Conservation (phyloP, 345 rosid species). For the Anastatica hierochuntica region DNA sequence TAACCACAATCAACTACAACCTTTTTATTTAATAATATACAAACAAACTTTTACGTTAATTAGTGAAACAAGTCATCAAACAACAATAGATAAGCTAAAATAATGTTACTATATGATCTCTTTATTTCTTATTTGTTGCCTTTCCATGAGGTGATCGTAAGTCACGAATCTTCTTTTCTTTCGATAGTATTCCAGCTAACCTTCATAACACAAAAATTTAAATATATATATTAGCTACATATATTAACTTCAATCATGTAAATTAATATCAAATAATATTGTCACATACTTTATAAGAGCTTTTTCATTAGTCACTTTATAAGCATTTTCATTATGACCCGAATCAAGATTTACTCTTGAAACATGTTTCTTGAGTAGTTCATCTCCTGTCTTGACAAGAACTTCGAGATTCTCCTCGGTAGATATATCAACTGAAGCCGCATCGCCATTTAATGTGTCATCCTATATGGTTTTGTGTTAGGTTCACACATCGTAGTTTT, state of each 20-base stretch:
- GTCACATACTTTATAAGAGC: conserved; percentile 21
- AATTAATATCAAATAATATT: neutral
- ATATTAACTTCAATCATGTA: neutral
- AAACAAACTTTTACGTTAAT: neutral
- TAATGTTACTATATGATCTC: neutral
- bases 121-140: neutral
- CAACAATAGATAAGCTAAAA: neutral
- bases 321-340: conserved; percentile 26
- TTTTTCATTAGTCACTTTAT: conserved; percentile 12
- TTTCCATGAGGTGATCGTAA: conserved; percentile 28
- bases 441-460: conserved; percentile 33
- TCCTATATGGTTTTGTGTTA: conserved; percentile 22
- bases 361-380: conserved; percentile 42
- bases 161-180: conserved; percentile 32
- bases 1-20: neutral
- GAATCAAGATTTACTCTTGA: conserved; percentile 39
- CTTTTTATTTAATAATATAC: neutral
- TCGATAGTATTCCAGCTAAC: conserved; percentile 33
- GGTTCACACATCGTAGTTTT: too few relatives aligned
- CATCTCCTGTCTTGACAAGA: conserved; percentile 38
- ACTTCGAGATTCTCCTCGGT: conserved; percentile 38
- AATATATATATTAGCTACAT: neutral
- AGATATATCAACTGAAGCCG: conserved; percentile 44
- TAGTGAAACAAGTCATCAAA: neutral
- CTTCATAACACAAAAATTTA: conserved; percentile 10